A percentile compares a stretch with the other conserved stretches of the same genome.
Conservation (phyloP, 2,329 filamentous ascomycete genomes). For the Alternaria brassicicola region DNA sequence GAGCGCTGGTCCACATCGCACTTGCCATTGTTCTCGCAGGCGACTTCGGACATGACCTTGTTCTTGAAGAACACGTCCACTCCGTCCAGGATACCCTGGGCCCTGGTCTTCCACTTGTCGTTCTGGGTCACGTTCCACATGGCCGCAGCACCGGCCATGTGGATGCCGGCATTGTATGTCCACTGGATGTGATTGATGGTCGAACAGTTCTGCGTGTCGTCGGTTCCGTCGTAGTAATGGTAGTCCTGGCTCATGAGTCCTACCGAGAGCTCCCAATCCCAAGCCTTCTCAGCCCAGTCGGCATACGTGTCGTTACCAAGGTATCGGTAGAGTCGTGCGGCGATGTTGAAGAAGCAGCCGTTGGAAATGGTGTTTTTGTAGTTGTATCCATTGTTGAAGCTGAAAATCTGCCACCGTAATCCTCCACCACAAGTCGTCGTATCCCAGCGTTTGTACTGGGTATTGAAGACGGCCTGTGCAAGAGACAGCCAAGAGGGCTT, state of each 20-base stretch:
- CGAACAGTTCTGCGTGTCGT: constrained; percentile 53
- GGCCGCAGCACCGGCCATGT: constrained; percentile 54
- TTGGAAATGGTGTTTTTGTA: constrained; percentile 87
- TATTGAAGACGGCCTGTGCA: constrained; percentile 75
- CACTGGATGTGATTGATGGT: constrained; percentile 54
- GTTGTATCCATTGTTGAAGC: constrained; percentile 74
- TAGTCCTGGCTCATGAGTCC: constrained; percentile 58
- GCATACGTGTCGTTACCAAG: constrained; percentile 63
- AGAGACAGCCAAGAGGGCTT: constrained; percentile 71
- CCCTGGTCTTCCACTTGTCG: constrained; percentile 39
- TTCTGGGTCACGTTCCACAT: constrained; percentile 54
- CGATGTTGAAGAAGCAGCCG: constrained; percentile 81
- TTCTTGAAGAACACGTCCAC: constrained; percentile 53
- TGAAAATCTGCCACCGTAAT: constrained; percentile 81
- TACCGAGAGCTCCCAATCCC: constrained; percentile 60
- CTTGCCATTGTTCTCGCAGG: constrained; percentile 54
- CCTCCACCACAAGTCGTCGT: constrained; percentile 70
- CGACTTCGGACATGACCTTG: constrained; percentile 56
- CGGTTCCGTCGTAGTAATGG: constrained; percentile 55
- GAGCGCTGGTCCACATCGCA: constrained; percentile 57
- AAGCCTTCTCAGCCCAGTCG: constrained; percentile 70
- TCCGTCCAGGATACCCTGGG: constrained; percentile 45
- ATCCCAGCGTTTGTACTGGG: constrained; percentile 74
- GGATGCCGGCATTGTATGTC: constrained; percentile 56
- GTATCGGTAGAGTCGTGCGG: constrained; percentile 73